phyloP scores from a whole-genome alignment of 2,329 filamentous ascomycete species.

The Fusarium udum region DNA sequence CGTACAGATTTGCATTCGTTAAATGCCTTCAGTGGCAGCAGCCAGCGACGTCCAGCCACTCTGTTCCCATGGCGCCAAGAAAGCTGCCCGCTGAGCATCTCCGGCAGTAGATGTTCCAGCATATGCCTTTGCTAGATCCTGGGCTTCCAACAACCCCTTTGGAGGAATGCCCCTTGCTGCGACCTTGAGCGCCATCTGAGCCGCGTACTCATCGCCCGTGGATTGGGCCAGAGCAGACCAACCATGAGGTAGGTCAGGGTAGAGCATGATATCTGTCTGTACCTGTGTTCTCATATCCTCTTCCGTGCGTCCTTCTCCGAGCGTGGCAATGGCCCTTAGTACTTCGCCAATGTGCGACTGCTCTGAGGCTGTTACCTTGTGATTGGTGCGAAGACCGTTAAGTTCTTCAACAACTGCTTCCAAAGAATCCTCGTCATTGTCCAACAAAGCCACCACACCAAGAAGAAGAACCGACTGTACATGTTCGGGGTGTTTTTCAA shows the following conservation, averaged over 20 bases:
- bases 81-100: constrained; percentile 80
- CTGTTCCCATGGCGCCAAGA: constrained; percentile 82
- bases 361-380: constrained; percentile 69
- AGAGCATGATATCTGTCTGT: constrained; percentile 80
- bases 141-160: constrained; percentile 71
- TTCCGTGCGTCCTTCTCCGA: constrained; percentile 60
- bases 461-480: constrained; percentile 83
- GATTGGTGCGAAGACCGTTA: constrained; percentile 73
- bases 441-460: constrained; percentile 83
- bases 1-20: background rate
- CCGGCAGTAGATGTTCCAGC: constrained; percentile 74
- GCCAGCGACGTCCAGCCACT: constrained; percentile 71
- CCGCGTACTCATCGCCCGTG: constrained; percentile 62
- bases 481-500: constrained; percentile 78
- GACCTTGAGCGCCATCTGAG: constrained; percentile 84
- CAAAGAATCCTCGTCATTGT: constrained; percentile 79
- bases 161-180: constrained; percentile 80
- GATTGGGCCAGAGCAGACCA: constrained; percentile 79
- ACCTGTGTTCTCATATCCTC: constrained; percentile 70
- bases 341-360: constrained; percentile 77
- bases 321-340: constrained; percentile 75
- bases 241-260: constrained; percentile 79
- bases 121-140: constrained; percentile 77
- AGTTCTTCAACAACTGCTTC: constrained; percentile 85
- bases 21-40: constrained; percentile 40